These are phyloP conservation scores for Filosporella fistucella DNA, from an alignment of 495 filamentous ascomycete species.

Conservation along the genomic window DNA sequence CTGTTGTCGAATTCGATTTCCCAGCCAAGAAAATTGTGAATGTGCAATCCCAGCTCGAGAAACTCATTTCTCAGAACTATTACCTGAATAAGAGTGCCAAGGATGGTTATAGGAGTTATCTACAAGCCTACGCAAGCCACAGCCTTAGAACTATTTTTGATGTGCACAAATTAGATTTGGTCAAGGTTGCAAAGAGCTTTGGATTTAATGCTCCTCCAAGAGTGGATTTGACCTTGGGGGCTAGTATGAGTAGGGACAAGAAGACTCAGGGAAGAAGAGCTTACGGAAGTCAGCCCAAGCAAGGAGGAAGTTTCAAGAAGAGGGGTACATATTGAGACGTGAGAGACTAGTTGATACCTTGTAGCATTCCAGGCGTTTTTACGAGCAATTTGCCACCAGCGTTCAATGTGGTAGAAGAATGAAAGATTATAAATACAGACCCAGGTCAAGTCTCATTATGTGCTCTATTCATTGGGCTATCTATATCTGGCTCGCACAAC, in stretches of 20 bases:
- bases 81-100: slow-evolving; percentile 84
- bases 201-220: slow-evolving; percentile 86
- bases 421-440: too few relatives aligned
- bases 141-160: slow-evolving; percentile 88
- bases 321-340: slow-evolving; percentile 13
- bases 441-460: too few relatives aligned
- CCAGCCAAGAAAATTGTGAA: slow-evolving; percentile 87
- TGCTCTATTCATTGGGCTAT: too few relatives aligned
- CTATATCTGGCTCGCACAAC: too few relatives aligned
- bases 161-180: slow-evolving; percentile 85
- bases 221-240: slow-evolving; percentile 83
- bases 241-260: slow-evolving; percentile 86
- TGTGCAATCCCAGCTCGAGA: slow-evolving; percentile 93
- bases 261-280: slow-evolving; percentile 68
- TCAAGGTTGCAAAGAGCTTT: slow-evolving; percentile 91
- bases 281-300: slow-evolving; percentile 66
- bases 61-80: slow-evolving; percentile 90
- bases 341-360: slow-evolving; percentile 12
- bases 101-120: slow-evolving; percentile 72
- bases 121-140: slow-evolving; percentile 93
- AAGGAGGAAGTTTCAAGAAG: slow-evolving; percentile 28
- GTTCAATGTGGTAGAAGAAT: too few relatives aligned
- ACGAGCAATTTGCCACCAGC: too few relatives aligned
- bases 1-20: slow-evolving; percentile 94
- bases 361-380: slow-evolving; percentile 18